Percentiles rank a stretch among this genome's conserved stretches.
Evolutionary conservation across 345 rosid species (phyloP).

Genomic region (Garcia nutans): DNA sequence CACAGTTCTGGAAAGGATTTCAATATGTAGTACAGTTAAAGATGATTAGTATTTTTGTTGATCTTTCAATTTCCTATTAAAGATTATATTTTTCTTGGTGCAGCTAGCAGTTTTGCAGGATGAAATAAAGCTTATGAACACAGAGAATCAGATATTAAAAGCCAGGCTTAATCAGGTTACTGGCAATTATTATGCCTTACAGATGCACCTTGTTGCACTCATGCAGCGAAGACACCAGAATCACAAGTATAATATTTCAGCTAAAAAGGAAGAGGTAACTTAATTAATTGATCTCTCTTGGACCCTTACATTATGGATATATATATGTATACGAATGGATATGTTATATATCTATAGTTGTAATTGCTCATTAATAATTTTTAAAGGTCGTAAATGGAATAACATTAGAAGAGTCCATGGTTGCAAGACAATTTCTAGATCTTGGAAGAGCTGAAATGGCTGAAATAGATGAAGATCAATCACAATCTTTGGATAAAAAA

Average conservation of each 20-base stretch:
- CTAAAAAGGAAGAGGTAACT: neutral
- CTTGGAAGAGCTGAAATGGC: neutral
- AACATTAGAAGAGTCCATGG: neutral
- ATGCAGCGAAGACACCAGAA: neutral
- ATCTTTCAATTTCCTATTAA: too few relatives aligned
- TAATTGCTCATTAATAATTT: neutral
- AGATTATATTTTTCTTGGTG: neutral
- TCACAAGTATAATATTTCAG: neutral
- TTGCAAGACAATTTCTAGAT: conserved; percentile 16
- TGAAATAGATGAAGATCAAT: neutral
- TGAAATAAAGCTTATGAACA: conserved; percentile 2
- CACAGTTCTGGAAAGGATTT: too few relatives aligned
- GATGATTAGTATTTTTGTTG: too few relatives aligned
- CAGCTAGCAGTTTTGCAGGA: conserved; percentile 17
- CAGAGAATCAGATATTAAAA: conserved; percentile 18
- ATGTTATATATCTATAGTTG: too few relatives aligned
- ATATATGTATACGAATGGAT: too few relatives aligned
- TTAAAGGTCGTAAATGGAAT: neutral
- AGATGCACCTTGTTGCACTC: conserved; percentile 18
- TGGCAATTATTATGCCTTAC: conserved; percentile 1
- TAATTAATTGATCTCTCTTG: neutral
- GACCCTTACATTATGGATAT: too few relatives aligned
- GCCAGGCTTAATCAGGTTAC: conserved; percentile 9
- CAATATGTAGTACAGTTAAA: too few relatives aligned
- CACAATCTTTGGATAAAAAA: conserved; percentile 5